These are phyloP conservation scores for Lachancea sp. DNA, from an alignment of 805 yeast genomes.

Conservation along the genomic window DNA sequence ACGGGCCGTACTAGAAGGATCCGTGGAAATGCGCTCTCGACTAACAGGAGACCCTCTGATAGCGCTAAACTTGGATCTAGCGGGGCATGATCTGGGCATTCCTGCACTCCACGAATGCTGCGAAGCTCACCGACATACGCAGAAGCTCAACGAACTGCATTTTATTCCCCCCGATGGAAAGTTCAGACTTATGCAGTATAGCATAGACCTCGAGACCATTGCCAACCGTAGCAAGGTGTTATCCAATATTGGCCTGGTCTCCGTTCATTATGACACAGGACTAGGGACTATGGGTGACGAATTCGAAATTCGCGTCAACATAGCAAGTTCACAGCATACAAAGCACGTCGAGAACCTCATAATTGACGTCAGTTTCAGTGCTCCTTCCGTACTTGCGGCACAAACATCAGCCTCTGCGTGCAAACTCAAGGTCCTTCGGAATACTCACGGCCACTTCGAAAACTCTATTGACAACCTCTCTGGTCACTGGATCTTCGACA, in stretches of 20 bases:
- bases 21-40: conserved; percentile 54
- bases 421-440: conserved; percentile 49
- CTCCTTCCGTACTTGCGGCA: conserved; percentile 2
- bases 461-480: conserved; percentile 40
- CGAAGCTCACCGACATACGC: conserved; percentile 32
- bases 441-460: conserved; percentile 73
- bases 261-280: conserved; percentile 26
- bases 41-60: conserved; percentile 76
- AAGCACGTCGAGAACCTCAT: conserved; percentile 43
- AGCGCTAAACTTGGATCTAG: conserved; percentile 45
- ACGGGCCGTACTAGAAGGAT: conserved; percentile 49
- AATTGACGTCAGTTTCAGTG: conserved; percentile 34
- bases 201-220: conserved; percentile 41
- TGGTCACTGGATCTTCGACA: conserved; percentile 67
- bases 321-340: conserved; percentile 38
- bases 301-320: conserved; percentile 32
- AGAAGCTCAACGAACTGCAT: conserved; percentile 46
- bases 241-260: conserved; percentile 23
- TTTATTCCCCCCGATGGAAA: conserved; percentile 90
- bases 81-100: conserved; percentile 42
- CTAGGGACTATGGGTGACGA: conserved; percentile 36
- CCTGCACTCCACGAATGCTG: conserved; percentile 73
- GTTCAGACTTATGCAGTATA: conserved; percentile 55
- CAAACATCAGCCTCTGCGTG: conserved; percentile 15
- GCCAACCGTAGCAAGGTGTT: conserved; percentile 4